Conservation (phyloP, 345 rosid genomes). For the Bruguiera parviflora region DNA sequence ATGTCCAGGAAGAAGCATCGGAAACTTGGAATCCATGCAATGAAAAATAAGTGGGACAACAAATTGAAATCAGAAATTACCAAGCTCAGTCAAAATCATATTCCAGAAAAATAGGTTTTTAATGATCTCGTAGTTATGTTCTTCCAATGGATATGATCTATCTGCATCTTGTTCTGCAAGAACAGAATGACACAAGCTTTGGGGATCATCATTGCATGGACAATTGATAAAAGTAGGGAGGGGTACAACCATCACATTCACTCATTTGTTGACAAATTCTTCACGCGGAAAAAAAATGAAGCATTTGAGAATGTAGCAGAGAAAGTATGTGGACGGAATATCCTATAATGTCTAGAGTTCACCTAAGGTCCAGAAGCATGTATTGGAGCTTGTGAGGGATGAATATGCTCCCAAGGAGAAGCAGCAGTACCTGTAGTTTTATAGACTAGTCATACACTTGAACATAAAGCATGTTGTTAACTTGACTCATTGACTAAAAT, state of each 20-base stretch:
- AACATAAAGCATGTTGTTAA: not conserved
- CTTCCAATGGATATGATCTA: constrained; percentile 38
- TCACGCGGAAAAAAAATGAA: not conserved
- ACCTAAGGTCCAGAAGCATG: constrained; percentile 82
- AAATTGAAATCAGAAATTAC: constrained; percentile 32
- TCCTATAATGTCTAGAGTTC: constrained; percentile 59
- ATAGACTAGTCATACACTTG: not conserved
- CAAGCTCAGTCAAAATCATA: constrained; percentile 79
- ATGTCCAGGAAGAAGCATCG: no score
- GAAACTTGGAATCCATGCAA: not conserved
- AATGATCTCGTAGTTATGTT: constrained; percentile 55
- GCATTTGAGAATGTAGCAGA: constrained; percentile 39
- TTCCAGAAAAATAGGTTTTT: constrained; percentile 75
- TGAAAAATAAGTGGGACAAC: not conserved
- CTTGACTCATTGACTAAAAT: not conserved
- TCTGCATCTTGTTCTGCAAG: constrained; percentile 48
- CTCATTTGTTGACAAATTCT: no score
- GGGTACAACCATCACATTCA: constrained; percentile 5
- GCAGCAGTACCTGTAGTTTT: constrained; percentile 45
- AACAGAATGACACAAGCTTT: not conserved
- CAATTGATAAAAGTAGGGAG: not conserved
- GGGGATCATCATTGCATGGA: not conserved
- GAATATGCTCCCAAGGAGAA: constrained; percentile 89
- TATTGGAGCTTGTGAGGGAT: constrained; percentile 91
- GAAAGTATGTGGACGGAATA: constrained; percentile 51